These are phyloP conservation scores for Pontederia crassipes DNA, from an alignment of 176 grass and related monocot genomes.

Conservation along the genomic window DNA sequence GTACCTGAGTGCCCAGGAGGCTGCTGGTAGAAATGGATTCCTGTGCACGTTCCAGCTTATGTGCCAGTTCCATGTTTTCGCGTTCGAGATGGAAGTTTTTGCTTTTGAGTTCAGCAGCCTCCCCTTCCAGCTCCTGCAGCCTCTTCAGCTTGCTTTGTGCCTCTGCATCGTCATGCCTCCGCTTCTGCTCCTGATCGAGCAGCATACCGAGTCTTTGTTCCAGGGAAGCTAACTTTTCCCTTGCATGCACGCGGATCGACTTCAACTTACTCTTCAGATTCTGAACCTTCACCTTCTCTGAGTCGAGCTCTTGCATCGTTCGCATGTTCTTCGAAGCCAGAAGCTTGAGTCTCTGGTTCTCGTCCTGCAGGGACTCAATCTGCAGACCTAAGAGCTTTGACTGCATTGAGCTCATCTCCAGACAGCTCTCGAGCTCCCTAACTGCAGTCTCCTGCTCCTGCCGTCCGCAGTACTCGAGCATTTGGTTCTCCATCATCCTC, in stretches of 20 bases:
- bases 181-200: slow-evolving; percentile 19
- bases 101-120: slow-evolving; percentile 37
- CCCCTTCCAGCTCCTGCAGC: slow-evolving; percentile 28
- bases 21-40: slow-evolving; percentile 16
- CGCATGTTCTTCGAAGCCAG: slow-evolving; percentile 32
- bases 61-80: slow-evolving; percentile 50
- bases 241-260: slow-evolving; percentile 18
- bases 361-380: slow-evolving; percentile 51
- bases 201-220: slow-evolving; percentile 26
- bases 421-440: slow-evolving; percentile 48
- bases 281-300: slow-evolving; percentile 36
- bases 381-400: slow-evolving; percentile 30
- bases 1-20: slow-evolving; percentile 31
- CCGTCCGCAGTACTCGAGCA: slow-evolving; percentile 48
- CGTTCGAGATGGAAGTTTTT: slow-evolving; percentile 45
- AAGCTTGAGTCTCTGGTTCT: slow-evolving; percentile 55
- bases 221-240: slow-evolving; percentile 11
- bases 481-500: slow-evolving; percentile 43
- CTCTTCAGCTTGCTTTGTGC: slow-evolving; percentile 18
- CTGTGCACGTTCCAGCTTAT: slow-evolving; percentile 36
- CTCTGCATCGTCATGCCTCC: slow-evolving; percentile 25
- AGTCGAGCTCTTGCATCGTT: slow-evolving; percentile 37
- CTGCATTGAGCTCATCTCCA: slow-evolving; percentile 28
- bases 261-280: slow-evolving; percentile 24
- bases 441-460: slow-evolving; percentile 33